A percentile compares a stretch with the other conserved stretches of the same genome.
Conservation (phyloP, 768 basidiomycete species). For the Hortiboletus flavorubellus region DNA sequence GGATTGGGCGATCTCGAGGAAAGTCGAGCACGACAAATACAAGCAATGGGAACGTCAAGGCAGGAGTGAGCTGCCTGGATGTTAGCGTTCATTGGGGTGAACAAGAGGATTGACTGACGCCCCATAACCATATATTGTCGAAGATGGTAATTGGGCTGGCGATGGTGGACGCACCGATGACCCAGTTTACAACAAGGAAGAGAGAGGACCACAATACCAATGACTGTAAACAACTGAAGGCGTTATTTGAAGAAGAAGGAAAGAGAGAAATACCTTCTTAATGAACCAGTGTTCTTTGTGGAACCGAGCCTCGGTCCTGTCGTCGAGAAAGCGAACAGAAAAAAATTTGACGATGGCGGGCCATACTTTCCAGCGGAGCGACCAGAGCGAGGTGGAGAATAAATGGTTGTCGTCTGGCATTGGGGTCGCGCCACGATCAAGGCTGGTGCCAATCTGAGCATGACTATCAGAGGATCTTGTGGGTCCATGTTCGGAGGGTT, state of each 20-base stretch:
- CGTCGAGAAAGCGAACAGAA: conserved; percentile 56
- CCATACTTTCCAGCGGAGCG: conserved; percentile 58
- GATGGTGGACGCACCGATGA: conserved; percentile 53
- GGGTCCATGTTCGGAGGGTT: conserved; percentile 48
- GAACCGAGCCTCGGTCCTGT: conserved; percentile 49
- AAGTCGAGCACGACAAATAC: conserved; percentile 68
- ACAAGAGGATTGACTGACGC: conserved; percentile 34
- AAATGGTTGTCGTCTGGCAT: conserved; percentile 36
- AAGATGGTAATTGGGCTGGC: conserved; percentile 40
- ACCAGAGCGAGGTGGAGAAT: conserved; percentile 34
- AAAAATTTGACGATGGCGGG: conserved; percentile 57
- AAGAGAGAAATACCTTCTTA: conserved; percentile 42
- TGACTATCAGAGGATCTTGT: conserved; percentile 50
- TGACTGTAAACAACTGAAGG: conserved; percentile 29
- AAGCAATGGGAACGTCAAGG: conserved; percentile 59
- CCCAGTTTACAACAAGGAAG: conserved; percentile 71
- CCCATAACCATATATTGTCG: conserved; percentile 64
- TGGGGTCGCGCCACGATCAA: conserved; percentile 36
- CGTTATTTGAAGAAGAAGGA: neutral
- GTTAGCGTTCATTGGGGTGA: neutral
- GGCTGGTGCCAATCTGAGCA: conserved; percentile 32
- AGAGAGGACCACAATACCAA: conserved; percentile 60
- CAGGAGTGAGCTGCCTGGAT: conserved; percentile 47
- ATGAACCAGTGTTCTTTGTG: conserved; percentile 71
- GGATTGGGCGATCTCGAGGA: conserved; percentile 54